Percentiles rank a stretch among this genome's conserved stretches.
Conservation (phyloP, 306 rosid genomes). For the Arachis hypogaea region DNA sequence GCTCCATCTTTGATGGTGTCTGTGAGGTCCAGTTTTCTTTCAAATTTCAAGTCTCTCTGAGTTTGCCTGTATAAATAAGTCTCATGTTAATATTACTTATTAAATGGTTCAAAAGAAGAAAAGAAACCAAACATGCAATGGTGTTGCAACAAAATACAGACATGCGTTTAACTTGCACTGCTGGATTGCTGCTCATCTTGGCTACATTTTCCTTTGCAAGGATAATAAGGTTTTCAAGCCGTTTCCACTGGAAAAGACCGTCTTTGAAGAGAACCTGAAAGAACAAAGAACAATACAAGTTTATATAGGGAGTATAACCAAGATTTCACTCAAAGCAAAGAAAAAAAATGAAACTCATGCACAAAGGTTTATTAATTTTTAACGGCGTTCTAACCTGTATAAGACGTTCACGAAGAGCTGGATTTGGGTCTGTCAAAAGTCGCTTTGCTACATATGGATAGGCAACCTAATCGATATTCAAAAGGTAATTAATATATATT, state of each 20-base stretch:
- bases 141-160: slow-evolving; percentile 48
- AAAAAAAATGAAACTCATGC: slow-evolving; percentile 4
- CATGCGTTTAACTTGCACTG: slow-evolving; percentile 68
- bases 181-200: slow-evolving; percentile 96
- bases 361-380: slow-evolving; percentile 27
- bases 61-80: slow-evolving; percentile 51
- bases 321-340: slow-evolving; percentile 21
- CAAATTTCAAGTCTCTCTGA: slow-evolving; percentile 56
- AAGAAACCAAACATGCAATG: slow-evolving; percentile 36
- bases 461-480: slow-evolving; percentile 73
- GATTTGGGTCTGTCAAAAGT: slow-evolving; percentile 92
- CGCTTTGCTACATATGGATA: slow-evolving; percentile 98
- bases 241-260: slow-evolving; percentile 96
- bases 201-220: slow-evolving; percentile 96
- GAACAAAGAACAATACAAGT: slow-evolving; percentile 11
- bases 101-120: slow-evolving; percentile 35
- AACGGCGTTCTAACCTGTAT: slow-evolving; percentile 71
- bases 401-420: slow-evolving; percentile 97
- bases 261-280: slow-evolving; percentile 91
- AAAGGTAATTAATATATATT: slow-evolving; percentile 32
- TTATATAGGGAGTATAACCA: neutral
- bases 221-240: slow-evolving; percentile 93
- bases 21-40: slow-evolving; percentile 84
- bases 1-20: slow-evolving; percentile 98
- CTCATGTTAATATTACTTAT: slow-evolving; percentile 36